Evolutionary conservation across 768 basidiomycete genomes (phyloP), one percentile per base, ranked within the genome.

Genomic region (Suillus subluteus): DNA sequence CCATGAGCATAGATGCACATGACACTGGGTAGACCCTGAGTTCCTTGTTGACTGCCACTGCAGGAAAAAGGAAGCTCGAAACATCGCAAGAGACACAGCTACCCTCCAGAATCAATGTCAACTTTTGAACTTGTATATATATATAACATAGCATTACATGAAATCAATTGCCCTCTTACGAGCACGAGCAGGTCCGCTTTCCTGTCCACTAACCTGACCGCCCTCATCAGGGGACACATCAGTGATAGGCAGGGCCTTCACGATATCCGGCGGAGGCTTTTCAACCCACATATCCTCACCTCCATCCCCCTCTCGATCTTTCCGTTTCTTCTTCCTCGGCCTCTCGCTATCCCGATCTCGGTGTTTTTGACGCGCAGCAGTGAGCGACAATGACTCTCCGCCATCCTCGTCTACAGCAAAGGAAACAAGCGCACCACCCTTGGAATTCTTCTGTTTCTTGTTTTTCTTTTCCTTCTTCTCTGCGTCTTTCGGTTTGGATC

Each of bases 151-250:
- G 38, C 18, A 52, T 72, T 86, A 92, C 85, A 94, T 81, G 69
- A 91, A 94, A 76, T 94, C 92, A 30, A 90, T 81, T 0, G 92
- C 92, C 43, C 89, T 82, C 73, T 92, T 91, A 63, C 91, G 81
- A 40, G 86, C 87, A 68, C 78, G 66, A 35, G 68, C 67, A 15
- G 72, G 71, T 44, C 75, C 79, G 59, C 69, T 73, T 16, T 70
- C 68, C 43, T 71, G 69, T 41, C 68, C 70, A 9, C 62, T 58
- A n/a, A 52, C 65, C 26, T 41, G 40, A 21, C 40, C 40, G 0
- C 55, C 67, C 32, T 68, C 73, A 21, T 72, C 73, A 9, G 12
- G 66, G 5, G 66, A 65, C 54, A 67, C 44, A 62, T 73, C 37
- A 37, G 37, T 70, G 0, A 48, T 23, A 32, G 69, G 40, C 8